Base-by-base conservation (phyloP, 2,329 filamentous ascomycete species). In the Aaosphaeria pasadenensis region DNA sequence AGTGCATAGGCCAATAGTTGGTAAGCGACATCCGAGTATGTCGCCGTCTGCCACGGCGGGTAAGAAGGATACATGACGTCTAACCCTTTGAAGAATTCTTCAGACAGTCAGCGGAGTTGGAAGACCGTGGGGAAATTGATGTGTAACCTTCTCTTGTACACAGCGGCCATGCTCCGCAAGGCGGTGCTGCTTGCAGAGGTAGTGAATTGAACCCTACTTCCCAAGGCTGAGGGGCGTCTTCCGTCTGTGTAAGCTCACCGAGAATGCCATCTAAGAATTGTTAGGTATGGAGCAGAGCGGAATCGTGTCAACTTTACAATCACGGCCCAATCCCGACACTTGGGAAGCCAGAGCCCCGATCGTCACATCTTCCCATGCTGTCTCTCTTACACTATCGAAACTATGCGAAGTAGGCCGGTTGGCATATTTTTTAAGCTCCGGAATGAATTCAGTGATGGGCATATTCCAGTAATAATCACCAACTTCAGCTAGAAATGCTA, bases 401-500 rank as follows among this genome's bases (percentile, higher is more conserved):
- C 56, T 50, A 24, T 57, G 44, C 29, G 56, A 36, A 13, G 32
- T 42, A 6, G 46, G 39, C 13, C 42, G 39, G n/a, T 36, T 35
- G 1, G 45, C 31, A 17, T 40, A 52, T 9, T 47, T 50, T 5
- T 44, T 42, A 13, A 58, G 28, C 36, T 58, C 55, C 5, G 55
- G 55, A 6, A 58, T 36, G 13, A 50, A 58, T 28, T 55, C 52
- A 9, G 55, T 58, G 28, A 58, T 51, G 4, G 55, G 51, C 4
- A 70, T 63, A 36, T 71, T 67, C 58, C 71, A 76, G 31, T 64
- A 56, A 11, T 54, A 49, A 45, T 74, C 69, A 1, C 75, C 73
- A n/a, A 64, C 62, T 48, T 74, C 66, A 2, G 73, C 56, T 13
- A 78, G 61, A 50, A 72, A 73, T 5, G 66, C 66, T 45, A 72